Base-by-base conservation (phyloP, 192 early-diverging fungal species). In the Haplosporangium gracile region DNA sequence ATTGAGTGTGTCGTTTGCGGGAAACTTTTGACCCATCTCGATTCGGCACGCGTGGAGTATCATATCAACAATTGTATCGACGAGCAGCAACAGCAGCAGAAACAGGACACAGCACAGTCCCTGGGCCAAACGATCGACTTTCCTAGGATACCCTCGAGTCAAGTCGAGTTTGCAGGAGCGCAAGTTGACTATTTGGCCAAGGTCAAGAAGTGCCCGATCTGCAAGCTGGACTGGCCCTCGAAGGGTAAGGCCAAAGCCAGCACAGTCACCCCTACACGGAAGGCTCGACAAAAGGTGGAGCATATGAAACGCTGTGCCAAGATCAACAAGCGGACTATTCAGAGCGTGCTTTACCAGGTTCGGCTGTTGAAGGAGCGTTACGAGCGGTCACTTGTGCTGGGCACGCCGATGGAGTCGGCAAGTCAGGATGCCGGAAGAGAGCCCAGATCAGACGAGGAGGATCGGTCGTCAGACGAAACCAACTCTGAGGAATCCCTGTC, bases 11-110 rank as follows among this genome's bases (percentile, higher is more conserved):
- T 84, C 2, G 39, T 84, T 4, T 84, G 82, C 24, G 82, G 82
- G 29, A 84, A 84, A 45, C 13, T 29, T 4, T 73, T 84, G 20
- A 60, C 73, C 0, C 82, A 84, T 38, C 42, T 84, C n/a, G 82
- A 84, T 53, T 47, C 40, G 29, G 82, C 57, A 22, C 76, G 82
- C 18, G 42, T 84, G 20, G 82, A 45, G 13, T 84, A 78, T 34
- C 82, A 84, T 60, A 57, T 84, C 51, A 84, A 84, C 68, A 84
- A 53, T 39, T 84, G 82, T 53, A 84, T 84, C 10, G 82, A 84
- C 10, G 82, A 83, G 34, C 70, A 83, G n/a, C 69, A 78, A 36
- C 29, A 60, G 18, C 39, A 70, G 38, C 75, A 72, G 53, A 45
- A n/a, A 60, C 60, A 29, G 10, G 63, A 76, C 18, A 26, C 75